Evolutionary conservation across 768 basidiomycete genomes (phyloP).

Genomic region (Gloeostereum incarnatum): DNA sequence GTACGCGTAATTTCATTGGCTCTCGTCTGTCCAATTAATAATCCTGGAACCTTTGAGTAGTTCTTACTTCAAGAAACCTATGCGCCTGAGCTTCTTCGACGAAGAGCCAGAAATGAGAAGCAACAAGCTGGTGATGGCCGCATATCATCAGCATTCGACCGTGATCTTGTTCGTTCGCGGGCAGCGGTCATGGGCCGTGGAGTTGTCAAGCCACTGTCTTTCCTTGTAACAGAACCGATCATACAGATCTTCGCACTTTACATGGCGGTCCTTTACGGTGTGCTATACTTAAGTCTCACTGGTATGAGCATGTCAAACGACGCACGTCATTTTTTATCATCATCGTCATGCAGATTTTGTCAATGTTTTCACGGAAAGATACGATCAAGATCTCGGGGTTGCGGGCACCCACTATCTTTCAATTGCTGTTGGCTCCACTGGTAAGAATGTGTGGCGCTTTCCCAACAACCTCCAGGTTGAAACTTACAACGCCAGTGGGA

Average conservation of each 20-base stretch:
- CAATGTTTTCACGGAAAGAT: slow-evolving; percentile 38
- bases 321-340: no score
- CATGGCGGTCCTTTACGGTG: slow-evolving; percentile 50
- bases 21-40: not conserved
- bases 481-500: slow-evolving; percentile 15
- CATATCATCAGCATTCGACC: slow-evolving; percentile 34
- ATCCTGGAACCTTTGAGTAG: slow-evolving; percentile 5
- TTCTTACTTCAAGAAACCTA: slow-evolving; percentile 28
- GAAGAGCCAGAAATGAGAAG: slow-evolving; percentile 26
- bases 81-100: slow-evolving; percentile 38
- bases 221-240: slow-evolving; percentile 50
- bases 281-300: slow-evolving; percentile 30
- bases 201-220: slow-evolving; percentile 46
- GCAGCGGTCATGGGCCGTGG: slow-evolving; percentile 32
- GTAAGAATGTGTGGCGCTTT: slow-evolving; percentile 25
- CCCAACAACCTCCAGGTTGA: not conserved
- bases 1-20: slow-evolving; percentile 25
- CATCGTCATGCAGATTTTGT: no score
- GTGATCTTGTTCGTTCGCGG: slow-evolving; percentile 29
- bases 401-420: slow-evolving; percentile 56
- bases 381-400: slow-evolving; percentile 39
- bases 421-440: slow-evolving; percentile 40
- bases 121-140: slow-evolving; percentile 18
- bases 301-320: no score
- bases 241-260: slow-evolving; percentile 51